Percentiles rank a stretch among this genome's conserved stretches.
phyloP scores from a whole-genome alignment of 1,284 basidiomycete genomes.

The Earliella scabrosa region DNA sequence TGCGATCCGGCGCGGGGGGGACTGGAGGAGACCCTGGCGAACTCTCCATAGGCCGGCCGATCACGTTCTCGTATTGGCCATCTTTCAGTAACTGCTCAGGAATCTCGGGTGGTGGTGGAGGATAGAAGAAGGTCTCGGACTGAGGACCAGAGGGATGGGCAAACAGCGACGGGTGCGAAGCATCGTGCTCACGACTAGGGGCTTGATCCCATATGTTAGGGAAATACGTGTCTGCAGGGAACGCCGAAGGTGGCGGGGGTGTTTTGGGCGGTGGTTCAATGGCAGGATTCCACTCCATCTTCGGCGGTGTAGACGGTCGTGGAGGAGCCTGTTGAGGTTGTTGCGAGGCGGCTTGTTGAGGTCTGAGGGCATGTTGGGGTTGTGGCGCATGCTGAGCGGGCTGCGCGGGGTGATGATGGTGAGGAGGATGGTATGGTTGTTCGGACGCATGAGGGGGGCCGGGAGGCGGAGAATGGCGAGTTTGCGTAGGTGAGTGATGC shows the following conservation, averaged over 20 bases:
- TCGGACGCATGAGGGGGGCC: slow-evolving; percentile 3
- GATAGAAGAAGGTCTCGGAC: slow-evolving; percentile 58
- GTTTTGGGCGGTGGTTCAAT: slow-evolving; percentile 73
- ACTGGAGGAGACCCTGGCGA: slow-evolving; percentile 21
- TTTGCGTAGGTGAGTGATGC: slow-evolving; percentile 19
- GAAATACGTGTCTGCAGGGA: slow-evolving; percentile 72
- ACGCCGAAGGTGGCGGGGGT: slow-evolving; percentile 53
- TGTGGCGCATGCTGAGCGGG: background rate
- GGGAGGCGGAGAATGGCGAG: slow-evolving; percentile 16
- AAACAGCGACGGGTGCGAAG: slow-evolving; percentile 31
- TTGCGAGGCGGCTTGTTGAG: slow-evolving; percentile 24
- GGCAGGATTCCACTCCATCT: slow-evolving; percentile 70
- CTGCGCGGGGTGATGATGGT: slow-evolving; percentile 1
- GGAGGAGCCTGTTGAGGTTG: slow-evolving; percentile 23
- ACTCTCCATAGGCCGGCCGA: slow-evolving; percentile 39
- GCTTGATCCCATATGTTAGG: slow-evolving; percentile 74
- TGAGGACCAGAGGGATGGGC: slow-evolving; percentile 35
- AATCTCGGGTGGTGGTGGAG: slow-evolving; percentile 59
- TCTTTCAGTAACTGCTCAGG: slow-evolving; percentile 63
- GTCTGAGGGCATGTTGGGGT: slow-evolving; percentile 4
- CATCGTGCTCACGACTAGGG: slow-evolving; percentile 44
- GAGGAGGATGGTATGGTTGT: slow-evolving; percentile 7
- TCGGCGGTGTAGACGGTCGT: slow-evolving; percentile 62
- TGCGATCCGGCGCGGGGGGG: slow-evolving; percentile 66
- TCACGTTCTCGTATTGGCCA: slow-evolving; percentile 67